These are phyloP conservation scores for Tulasnella sp. DNA, from an alignment of 768 basidiomycete species.

Conservation along the genomic window DNA sequence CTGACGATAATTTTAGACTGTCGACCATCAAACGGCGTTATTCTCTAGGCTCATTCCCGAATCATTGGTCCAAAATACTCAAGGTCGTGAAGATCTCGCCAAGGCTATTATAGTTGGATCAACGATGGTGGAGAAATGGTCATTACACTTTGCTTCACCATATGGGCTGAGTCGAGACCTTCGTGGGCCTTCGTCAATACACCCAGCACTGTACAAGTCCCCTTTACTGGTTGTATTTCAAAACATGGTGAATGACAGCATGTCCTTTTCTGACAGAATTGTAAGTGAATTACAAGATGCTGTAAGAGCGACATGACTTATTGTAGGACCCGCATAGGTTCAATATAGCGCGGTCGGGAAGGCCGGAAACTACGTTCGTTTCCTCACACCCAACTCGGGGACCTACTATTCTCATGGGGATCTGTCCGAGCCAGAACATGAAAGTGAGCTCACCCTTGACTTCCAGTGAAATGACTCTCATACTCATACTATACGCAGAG, in stretches of 20 bases:
- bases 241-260: not conserved
- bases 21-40: too few species aligned
- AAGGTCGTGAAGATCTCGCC: conserved; percentile 7
- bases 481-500: not conserved
- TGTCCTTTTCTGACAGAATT: not conserved
- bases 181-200: not conserved
- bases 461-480: not conserved
- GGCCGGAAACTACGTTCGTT: conserved; percentile 5
- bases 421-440: conserved; percentile 4
- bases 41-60: conserved; percentile 6
- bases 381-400: conserved; percentile 2
- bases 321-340: not conserved
- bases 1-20: too few species aligned
- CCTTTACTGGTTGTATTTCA: conserved; percentile 7
- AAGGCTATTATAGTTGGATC: conserved; percentile 5
- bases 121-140: not conserved
- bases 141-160: not conserved
- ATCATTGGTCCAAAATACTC: not conserved
- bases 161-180: not conserved
- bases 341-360: conserved; percentile 7
- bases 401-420: conserved; percentile 5
- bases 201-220: conserved; percentile 3
- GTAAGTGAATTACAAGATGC: not conserved
- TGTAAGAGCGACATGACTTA: not conserved
- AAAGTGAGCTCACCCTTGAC: not conserved